Evolutionary conservation across 768 basidiomycete species (phyloP), one percentile per base, ranked within the genome.

Genomic region (Trametes maxima): DNA sequence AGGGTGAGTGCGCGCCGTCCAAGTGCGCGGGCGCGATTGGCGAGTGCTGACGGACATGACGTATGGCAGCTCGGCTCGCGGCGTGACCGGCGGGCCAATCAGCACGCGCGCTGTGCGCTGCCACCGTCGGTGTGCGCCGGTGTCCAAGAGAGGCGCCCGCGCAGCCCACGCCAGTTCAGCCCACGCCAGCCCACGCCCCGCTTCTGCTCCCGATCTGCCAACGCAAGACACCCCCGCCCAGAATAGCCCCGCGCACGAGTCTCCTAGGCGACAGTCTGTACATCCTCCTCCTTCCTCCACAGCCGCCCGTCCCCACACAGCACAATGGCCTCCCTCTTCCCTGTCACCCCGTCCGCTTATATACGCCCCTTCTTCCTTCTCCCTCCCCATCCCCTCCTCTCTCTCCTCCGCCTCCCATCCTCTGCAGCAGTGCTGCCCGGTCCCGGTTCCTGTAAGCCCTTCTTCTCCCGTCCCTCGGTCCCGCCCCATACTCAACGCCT

Each of bases 351-450:
- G 11, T 6, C 21, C 39, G 37, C 46, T 21, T 53, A 57, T 65
- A 67, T 69, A 65, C 65, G 68, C 69, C 67, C 63, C 63, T 56
- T 61, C 53, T 44, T 68, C 62, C 59, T 52, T 61, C 67, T 45
- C 57, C 53, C 49, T 63, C 47, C 49, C 42, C 63, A 60, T 60
- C 65, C 67, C 70, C 66, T 67, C 67, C 62, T 68, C 64, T 60
- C 60, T 54, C 61, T 57, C 45, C 54, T 60, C 64, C 50, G 58
- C 64, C 66, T 69, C 62, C 62, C 36, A 51, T 58, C 56, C 21
- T 60, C 36, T 64, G 82, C 85, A 85, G 83, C 85, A 72, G 84
- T 62, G 85, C 84, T 85, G 85, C 78, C 68, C 67, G 66, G 69
- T 54, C 57, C 59, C 63, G 68, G 47, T 53, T 59, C 56, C 68